phyloP scores from a whole-genome alignment of 1,284 basidiomycete species.

The Ustilago vetiveriae region DNA sequence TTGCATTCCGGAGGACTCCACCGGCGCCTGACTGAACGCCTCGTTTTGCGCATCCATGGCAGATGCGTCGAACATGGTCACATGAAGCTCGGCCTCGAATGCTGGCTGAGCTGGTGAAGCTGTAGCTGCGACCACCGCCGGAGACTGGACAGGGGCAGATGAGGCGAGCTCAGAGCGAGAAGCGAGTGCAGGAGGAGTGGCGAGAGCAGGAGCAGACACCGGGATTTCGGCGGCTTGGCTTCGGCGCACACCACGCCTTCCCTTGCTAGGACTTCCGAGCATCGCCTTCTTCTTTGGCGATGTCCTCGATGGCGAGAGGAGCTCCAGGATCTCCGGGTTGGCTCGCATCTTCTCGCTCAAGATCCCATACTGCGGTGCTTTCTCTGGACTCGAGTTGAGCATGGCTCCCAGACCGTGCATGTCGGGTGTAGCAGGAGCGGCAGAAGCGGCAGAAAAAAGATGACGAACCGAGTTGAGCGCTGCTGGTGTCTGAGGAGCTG shows the following conservation, averaged over 20 bases:
- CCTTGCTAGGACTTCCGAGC: slow-evolving; percentile 13
- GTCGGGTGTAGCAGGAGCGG: slow-evolving; percentile 26
- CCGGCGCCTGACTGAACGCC: slow-evolving; percentile 10
- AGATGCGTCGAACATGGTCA: slow-evolving; percentile 33
- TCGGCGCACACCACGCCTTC: slow-evolving; percentile 22
- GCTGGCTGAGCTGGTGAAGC: slow-evolving; percentile 3
- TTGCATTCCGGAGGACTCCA: slow-evolving; percentile 2
- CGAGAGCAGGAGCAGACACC: slow-evolving; percentile 8
- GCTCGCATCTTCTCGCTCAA: slow-evolving; percentile 39
- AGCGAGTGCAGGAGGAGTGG: slow-evolving; percentile 4
- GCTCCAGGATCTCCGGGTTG: slow-evolving; percentile 21
- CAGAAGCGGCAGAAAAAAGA: slow-evolving; percentile 24
- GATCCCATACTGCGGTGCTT: slow-evolving; percentile 23
- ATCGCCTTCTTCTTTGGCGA: slow-evolving; percentile 19
- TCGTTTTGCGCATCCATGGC: slow-evolving; percentile 32
- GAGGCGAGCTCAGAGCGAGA: not conserved
- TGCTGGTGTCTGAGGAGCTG: slow-evolving; percentile 21
- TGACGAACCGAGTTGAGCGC: slow-evolving; percentile 33
- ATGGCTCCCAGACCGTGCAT: slow-evolving; percentile 22
- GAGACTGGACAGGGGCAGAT: slow-evolving; percentile 3
- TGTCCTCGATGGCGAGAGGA: slow-evolving; percentile 21
- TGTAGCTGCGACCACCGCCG: not conserved
- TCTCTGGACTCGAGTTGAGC: slow-evolving; percentile 16
- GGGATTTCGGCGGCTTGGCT: slow-evolving; percentile 32
- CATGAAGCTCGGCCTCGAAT: slow-evolving; percentile 35